Conservation (phyloP, 176 grass and related monocot genomes). For the Oryza punctata region DNA sequence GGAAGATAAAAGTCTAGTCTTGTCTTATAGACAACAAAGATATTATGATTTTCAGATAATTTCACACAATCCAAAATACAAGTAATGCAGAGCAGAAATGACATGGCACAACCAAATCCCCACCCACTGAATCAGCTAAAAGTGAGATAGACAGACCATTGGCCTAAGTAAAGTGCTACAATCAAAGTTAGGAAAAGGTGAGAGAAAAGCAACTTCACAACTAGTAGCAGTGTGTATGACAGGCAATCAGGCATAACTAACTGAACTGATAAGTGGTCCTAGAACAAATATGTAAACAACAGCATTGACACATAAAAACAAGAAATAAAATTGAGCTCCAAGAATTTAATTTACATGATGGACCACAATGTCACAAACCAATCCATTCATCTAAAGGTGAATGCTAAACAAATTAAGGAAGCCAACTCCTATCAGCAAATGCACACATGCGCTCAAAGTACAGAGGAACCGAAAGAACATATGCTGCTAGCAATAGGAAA, state of each 20-base stretch:
- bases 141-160: conserved; percentile 42
- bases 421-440: conserved; percentile 28
- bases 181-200: conserved; percentile 30
- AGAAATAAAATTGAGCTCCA: conserved; percentile 36
- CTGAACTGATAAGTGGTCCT: conserved; percentile 45
- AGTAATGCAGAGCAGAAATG: conserved; percentile 30
- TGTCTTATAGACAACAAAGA: neutral
- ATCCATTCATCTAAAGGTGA: conserved; percentile 32
- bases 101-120: conserved; percentile 4
- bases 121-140: conserved; percentile 41
- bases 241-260: conserved; percentile 25
- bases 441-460: conserved; percentile 44
- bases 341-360: conserved; percentile 46
- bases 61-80: neutral
- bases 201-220: conserved; percentile 32
- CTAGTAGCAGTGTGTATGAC: conserved; percentile 33
- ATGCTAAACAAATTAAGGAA: conserved; percentile 39
- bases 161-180: conserved; percentile 35
- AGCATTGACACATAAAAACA: conserved; percentile 11
- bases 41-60: conserved; percentile 27
- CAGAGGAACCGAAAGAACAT: conserved; percentile 46
- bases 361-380: conserved; percentile 52
- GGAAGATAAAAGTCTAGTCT: neutral
- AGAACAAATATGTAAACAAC: conserved; percentile 42
- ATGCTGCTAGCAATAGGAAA: conserved; percentile 44